Evolutionary conservation across 1,284 basidiomycete species (phyloP).

Genomic region (Fomitopsis schrenkii): DNA sequence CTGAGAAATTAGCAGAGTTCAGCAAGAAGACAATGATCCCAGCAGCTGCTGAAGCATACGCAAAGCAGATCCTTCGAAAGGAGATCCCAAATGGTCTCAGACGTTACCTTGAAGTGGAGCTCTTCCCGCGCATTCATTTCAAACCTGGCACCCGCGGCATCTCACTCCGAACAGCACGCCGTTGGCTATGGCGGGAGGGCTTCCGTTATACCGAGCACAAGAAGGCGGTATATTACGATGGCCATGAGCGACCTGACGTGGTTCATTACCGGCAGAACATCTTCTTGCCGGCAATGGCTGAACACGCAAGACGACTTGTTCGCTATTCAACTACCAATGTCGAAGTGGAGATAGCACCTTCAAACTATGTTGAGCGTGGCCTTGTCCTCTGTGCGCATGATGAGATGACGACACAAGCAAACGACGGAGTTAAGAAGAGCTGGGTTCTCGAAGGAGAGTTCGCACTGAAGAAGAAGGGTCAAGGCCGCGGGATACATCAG

Average conservation of each 20-base stretch:
- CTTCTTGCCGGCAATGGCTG: constrained; percentile 27
- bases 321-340: constrained; percentile 25
- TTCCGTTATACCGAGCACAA: constrained; percentile 28
- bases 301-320: constrained; percentile 20
- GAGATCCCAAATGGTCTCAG: constrained; percentile 35
- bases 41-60: constrained; percentile 26
- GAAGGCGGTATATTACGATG: constrained; percentile 32
- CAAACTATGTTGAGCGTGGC: constrained; percentile 21
- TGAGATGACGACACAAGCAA: constrained; percentile 34
- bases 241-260: constrained; percentile 32
- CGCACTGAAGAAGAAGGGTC: constrained; percentile 34
- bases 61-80: constrained; percentile 18
- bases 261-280: constrained; percentile 23
- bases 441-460: constrained; percentile 33
- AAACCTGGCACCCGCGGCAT: constrained; percentile 18
- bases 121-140: constrained; percentile 31
- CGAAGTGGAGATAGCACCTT: constrained; percentile 12
- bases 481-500: constrained; percentile 17
- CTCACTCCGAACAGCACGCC: not conserved
- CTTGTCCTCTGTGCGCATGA: constrained; percentile 33
- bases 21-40: constrained; percentile 23
- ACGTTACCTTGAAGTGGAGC: constrained; percentile 30
- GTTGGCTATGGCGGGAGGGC: constrained; percentile 29
- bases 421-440: constrained; percentile 27
- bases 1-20: constrained; percentile 27